Percentiles rank a stretch among this genome's conserved stretches.
phyloP scores from a whole-genome alignment of 2,329 filamentous ascomycete species.

The Penicillium janthinellum region DNA sequence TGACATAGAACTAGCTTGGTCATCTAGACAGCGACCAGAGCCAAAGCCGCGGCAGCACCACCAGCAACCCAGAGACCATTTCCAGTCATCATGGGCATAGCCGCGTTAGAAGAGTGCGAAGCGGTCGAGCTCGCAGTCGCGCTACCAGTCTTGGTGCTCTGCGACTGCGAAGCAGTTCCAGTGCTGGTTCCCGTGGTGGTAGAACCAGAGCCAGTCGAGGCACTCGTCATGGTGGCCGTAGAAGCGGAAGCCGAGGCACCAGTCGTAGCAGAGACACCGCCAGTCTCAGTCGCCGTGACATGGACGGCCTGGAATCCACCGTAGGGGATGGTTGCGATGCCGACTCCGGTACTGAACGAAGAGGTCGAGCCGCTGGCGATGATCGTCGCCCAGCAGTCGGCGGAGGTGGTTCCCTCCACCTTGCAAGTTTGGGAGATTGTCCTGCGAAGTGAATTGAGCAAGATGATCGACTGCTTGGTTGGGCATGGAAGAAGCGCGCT shows the following conservation, averaged over 20 bases:
- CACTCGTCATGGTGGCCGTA: slow-evolving; percentile 1
- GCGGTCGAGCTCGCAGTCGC: slow-evolving; percentile 7
- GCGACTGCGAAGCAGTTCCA: neutral
- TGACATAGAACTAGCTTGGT: neutral
- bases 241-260: slow-evolving; percentile 8
- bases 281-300: slow-evolving; percentile 8
- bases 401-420: slow-evolving; percentile 5
- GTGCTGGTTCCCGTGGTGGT: neutral
- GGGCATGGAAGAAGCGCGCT: neutral
- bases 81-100: slow-evolving; percentile 19
- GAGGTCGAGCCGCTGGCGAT: neutral
- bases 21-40: slow-evolving; percentile 7
- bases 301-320: slow-evolving; percentile 9
- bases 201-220: neutral
- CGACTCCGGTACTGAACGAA: neutral
- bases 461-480: no score
- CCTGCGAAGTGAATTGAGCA: neutral
- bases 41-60: slow-evolving; percentile 19
- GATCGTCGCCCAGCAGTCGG: neutral
- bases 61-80: slow-evolving; percentile 18
- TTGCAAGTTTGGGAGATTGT: slow-evolving; percentile 6
- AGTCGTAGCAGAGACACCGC: slow-evolving; percentile 6
- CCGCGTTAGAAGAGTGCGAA: slow-evolving; percentile 16
- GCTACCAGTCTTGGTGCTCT: neutral
- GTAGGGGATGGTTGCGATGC: slow-evolving; percentile 1